These are phyloP conservation scores for Stipa capillata DNA, from an alignment of 176 grass and related monocot genomes.

Conservation along the genomic window DNA sequence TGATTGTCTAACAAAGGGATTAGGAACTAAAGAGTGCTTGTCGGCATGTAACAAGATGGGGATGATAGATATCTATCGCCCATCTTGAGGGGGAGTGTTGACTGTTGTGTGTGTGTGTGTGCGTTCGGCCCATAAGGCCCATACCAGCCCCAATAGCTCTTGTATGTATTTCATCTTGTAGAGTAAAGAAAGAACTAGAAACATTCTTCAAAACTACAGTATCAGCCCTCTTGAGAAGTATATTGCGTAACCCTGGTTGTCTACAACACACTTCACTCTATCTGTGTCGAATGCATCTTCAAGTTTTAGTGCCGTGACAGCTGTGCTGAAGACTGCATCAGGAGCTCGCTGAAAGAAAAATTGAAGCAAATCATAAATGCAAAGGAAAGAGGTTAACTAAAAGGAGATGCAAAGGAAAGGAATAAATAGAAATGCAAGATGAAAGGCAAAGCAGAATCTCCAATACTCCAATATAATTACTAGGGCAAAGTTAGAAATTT, in stretches of 20 bases:
- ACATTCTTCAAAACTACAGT: no score
- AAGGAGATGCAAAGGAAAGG: not conserved
- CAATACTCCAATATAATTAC: not conserved
- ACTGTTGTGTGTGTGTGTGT: no score
- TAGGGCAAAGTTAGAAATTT: not conserved
- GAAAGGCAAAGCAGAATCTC: not conserved
- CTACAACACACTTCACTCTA: slow-evolving; percentile 88
- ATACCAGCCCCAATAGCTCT: no score
- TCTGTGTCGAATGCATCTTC: slow-evolving; percentile 87
- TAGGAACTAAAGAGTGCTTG: no score
- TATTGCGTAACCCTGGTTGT: slow-evolving; percentile 88
- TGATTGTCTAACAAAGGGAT: no score
- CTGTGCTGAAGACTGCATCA: slow-evolving; percentile 97
- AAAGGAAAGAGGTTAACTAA: not conserved
- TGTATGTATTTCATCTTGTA: no score
- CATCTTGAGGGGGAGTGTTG: no score
- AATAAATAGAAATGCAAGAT: not conserved
- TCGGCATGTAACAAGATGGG: no score
- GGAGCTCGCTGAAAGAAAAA: slow-evolving; percentile 56
- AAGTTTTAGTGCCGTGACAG: slow-evolving; percentile 72
- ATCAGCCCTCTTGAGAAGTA: slow-evolving; percentile 96
- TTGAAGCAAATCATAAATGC: not conserved
- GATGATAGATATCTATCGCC: no score
- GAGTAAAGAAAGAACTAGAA: no score
- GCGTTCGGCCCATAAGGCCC: no score